Evolutionary conservation across 805 yeast genomes (phyloP), one percentile per base, ranked within the genome.

Genomic region (Starmerella vaccinii): DNA sequence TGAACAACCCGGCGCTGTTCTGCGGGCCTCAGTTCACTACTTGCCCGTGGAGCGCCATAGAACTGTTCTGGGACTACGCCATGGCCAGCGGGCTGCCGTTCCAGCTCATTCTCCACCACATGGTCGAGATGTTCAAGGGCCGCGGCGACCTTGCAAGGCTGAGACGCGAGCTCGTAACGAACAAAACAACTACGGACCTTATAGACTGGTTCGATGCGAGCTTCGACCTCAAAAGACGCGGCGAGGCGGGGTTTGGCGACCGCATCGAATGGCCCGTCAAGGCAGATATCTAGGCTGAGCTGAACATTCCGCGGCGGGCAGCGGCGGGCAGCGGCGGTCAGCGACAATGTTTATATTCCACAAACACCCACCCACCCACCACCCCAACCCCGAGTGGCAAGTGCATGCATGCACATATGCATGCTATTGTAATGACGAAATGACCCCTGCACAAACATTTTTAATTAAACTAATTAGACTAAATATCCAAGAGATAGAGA

Each of bases 11-110:
- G 0, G 95, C 89, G 0, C 61, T 92, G 57, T 92, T 92, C 68
- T 76, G 84, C 1, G 95, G 95, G 0, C 47, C 52, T 4, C 15
- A 38, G 4, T 76, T 65, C 61, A 69, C 70, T 0, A 71, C 68
- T 47, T 82, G 95, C 2, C 96, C 97, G 2, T 92, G 97, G 97
- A 77, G 81, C 6, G 90, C 95, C 7, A 69, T 92, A 5, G 98
- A 92, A 64, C 71, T 72, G 52, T 84, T 90, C 63, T 78, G 88
- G 84, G 81, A 85, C 60, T 78, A 81, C 57, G 76, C 84, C 8
- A 75, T 86, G 15, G 77, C 81, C 19, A 87, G 81, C 61, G 97
- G 96, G 0, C 69, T 88, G 50, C 97, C 95, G 1, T 90, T 78
- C 63, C 78, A 89, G 62, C 71, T 90, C 34, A 73, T 80, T 3